Evolutionary conservation across 108 stramenopile species (phyloP), one percentile per base, ranked within the genome.

Genomic region (Aurantiochytrium sp.): DNA sequence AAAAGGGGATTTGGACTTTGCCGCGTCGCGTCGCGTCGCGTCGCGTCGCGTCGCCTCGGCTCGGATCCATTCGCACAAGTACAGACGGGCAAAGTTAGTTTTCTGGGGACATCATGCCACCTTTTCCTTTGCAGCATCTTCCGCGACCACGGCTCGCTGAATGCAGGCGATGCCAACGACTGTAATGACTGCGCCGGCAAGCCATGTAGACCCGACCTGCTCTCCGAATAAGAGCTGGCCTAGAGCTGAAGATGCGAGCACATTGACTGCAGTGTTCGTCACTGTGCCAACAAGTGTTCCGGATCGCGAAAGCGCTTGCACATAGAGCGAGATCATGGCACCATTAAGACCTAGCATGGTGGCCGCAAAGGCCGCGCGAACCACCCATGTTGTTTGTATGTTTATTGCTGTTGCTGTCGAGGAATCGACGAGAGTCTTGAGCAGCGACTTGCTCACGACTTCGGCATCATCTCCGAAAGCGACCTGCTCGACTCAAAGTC

Each of bases 211-310:
- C 10, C 76, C 76, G 28, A 83, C 49, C 25, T 5, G 18, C 51
- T 83, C 76, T 12, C 76, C 76, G 23, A 83, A 83, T 6, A 83
- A 12, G 6, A 83, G 49, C 49, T 47, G 49, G 10, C 76, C 76
- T 0, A 83, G 28, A 6, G 51, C 25, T 35, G 76, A 83, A 6
- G 76, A 83, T 6, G 51, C 49, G 18, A 83, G n/a, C n/a, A 83
- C 51, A 35, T 83, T 83, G n/a, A 83, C 76, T 12, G 49, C 76
- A 12, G 76, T 83, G 23, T 83, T 83, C 76, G 76, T 83, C 76
- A 83, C 76, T 16, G 76, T 83, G 18, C 76, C 76, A 35, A 83
- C 76, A 6, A 83, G 28, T 12, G 76, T 53, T 6, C 76, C 76
- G 10, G 76, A 47, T 23, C 23, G 14, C 10, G 49, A 53, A 16